Conservation (phyloP, 106 monocot genomes). For the Dioscorea zingiberensis region DNA sequence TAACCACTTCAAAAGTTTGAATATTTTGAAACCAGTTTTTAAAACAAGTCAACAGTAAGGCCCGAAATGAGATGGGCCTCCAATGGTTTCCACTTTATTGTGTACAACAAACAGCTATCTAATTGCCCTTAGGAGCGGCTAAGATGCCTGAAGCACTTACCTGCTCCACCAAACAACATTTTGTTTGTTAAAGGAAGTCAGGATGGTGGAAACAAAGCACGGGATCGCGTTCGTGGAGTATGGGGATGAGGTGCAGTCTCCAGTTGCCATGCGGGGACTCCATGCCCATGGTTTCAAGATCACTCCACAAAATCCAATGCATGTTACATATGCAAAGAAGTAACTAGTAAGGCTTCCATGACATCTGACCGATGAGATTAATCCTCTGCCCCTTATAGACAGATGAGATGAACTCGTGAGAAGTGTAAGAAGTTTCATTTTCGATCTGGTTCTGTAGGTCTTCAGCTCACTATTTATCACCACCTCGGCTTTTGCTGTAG, state of each 20-base stretch:
- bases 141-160: constrained; percentile 61
- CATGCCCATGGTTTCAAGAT: constrained; percentile 90
- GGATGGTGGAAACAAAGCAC: constrained; percentile 88
- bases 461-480: not conserved
- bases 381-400: not conserved
- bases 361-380: not conserved
- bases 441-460: not conserved
- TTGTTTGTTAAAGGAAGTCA: constrained; percentile 93
- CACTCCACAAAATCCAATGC: constrained; percentile 73
- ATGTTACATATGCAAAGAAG: constrained; percentile 91
- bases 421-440: no score
- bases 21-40: no score
- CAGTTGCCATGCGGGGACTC: constrained; percentile 66
- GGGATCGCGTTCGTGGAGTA: constrained; percentile 97
- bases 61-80: no score
- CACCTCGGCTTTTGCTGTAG: no score
- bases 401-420: no score
- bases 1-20: no score
- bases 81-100: no score
- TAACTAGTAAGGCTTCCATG: constrained; percentile 19
- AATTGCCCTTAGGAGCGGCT: constrained; percentile 55
- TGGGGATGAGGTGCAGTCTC: constrained; percentile 82
- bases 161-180: constrained; percentile 80
- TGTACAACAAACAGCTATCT: constrained; percentile 45
- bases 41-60: no score